Conservation (phyloP, 139 green algal species). For the Trebouxia sp. region DNA sequence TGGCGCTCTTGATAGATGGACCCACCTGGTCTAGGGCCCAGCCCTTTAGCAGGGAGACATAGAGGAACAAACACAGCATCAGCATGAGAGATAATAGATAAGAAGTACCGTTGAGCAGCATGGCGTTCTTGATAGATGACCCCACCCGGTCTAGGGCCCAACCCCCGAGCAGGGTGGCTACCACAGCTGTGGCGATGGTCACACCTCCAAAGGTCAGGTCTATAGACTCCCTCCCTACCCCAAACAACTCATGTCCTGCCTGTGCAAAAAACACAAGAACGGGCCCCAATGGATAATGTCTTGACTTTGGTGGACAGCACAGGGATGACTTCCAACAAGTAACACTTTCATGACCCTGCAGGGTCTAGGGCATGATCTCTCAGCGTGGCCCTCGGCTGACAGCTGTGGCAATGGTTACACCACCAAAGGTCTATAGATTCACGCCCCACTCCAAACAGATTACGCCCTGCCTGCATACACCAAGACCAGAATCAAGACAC, state of each 20-base stretch:
- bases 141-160: conserved; percentile 26
- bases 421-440: conserved; percentile 76
- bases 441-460: conserved; percentile 57
- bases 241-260: conserved; percentile 64
- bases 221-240: conserved; percentile 51
- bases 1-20: too few species aligned
- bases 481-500: too few species aligned
- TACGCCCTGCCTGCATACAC: conserved; percentile 65
- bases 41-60: too few species aligned
- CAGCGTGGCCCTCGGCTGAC: too few species aligned
- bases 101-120: conserved; percentile 24
- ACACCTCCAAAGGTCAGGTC: conserved; percentile 89
- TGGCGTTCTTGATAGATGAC: conserved; percentile 33
- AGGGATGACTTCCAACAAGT: too few species aligned
- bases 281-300: neutral
- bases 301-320: too few species aligned
- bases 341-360: neutral
- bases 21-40: too few species aligned
- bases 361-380: neutral
- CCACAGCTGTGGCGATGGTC: conserved; percentile 76
- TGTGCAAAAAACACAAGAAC: conserved; percentile 47
- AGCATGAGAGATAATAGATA: neutral
- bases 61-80: too few species aligned
- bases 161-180: conserved; percentile 30
- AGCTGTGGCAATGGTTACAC: conserved; percentile 81